Conservation (phyloP, 1,284 basidiomycete species). For the Malassezia dermatis region DNA sequence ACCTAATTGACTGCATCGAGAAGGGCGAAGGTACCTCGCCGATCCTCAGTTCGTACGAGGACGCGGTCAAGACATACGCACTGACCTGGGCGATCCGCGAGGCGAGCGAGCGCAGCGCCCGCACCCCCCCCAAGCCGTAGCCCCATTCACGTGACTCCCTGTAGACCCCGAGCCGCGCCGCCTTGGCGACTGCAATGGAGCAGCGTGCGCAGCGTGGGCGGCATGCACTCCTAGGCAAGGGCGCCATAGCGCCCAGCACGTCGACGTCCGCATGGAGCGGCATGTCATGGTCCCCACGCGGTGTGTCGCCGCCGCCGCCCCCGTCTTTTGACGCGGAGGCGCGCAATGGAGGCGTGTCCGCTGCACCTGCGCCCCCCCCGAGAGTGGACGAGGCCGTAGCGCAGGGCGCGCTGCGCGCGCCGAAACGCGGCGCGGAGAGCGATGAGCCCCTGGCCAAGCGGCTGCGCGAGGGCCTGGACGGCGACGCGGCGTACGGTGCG, state of each 20-base stretch:
- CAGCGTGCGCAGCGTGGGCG: conserved; percentile 15
- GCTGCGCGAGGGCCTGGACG: not conserved
- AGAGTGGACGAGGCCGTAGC: not conserved
- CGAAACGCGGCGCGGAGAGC: not conserved
- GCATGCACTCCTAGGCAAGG: not conserved
- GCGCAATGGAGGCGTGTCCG: conserved; percentile 5
- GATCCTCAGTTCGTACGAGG: conserved; percentile 38
- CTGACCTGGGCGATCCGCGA: conserved; percentile 44
- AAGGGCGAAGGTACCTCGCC: conserved; percentile 30
- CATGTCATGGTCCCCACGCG: not conserved
- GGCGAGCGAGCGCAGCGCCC: conserved; percentile 34
- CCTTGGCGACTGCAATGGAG: conserved; percentile 6
- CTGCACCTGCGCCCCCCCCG: not conserved
- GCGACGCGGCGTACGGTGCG: not conserved
- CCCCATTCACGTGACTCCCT: not conserved
- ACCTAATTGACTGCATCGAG: conserved; percentile 44
- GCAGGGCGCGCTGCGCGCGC: not conserved
- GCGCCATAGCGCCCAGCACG: not conserved
- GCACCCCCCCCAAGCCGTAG: conserved; percentile 19
- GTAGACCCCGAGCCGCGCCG: not conserved
- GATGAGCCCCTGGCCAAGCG: not conserved
- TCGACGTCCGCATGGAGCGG: not conserved
- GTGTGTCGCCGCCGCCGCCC: not conserved
- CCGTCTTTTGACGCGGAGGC: not conserved
- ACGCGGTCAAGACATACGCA: conserved; percentile 46